Conservation (phyloP, 768 basidiomycete genomes). For the Tulasnella sp. region DNA sequence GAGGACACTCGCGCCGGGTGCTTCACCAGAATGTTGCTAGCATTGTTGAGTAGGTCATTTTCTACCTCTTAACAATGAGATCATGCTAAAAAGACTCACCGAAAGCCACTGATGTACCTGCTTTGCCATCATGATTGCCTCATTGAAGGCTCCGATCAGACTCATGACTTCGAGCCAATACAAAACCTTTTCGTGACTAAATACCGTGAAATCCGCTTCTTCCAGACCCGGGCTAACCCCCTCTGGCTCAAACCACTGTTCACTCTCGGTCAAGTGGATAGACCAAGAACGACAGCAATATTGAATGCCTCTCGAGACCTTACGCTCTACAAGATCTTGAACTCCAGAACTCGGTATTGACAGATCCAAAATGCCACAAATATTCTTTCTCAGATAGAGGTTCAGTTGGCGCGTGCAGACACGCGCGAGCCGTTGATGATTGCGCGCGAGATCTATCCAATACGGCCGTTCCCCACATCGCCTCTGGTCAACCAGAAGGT, state of each 20-base stretch:
- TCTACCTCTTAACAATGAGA: background rate
- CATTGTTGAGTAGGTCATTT: background rate
- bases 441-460: background rate
- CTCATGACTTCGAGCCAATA: conserved; percentile 4
- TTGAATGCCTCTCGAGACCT: background rate
- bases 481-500: background rate
- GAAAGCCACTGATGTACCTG: background rate
- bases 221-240: background rate
- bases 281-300: background rate
- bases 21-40: background rate
- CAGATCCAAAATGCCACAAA: background rate
- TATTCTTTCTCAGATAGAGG: background rate
- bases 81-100: background rate
- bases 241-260: background rate
- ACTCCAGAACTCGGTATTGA: background rate
- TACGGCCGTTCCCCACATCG: background rate
- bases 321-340: background rate
- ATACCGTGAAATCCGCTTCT: background rate
- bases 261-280: background rate
- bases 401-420: background rate
- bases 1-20: background rate
- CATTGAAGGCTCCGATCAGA: background rate
- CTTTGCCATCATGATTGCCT: background rate
- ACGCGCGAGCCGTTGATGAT: background rate
- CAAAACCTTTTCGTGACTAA: background rate